A percentile compares a stretch with the other conserved stretches of the same genome.
phyloP scores from a whole-genome alignment of 352 stramenopile species.

The Globisporangium rhizosaccharum region DNA sequence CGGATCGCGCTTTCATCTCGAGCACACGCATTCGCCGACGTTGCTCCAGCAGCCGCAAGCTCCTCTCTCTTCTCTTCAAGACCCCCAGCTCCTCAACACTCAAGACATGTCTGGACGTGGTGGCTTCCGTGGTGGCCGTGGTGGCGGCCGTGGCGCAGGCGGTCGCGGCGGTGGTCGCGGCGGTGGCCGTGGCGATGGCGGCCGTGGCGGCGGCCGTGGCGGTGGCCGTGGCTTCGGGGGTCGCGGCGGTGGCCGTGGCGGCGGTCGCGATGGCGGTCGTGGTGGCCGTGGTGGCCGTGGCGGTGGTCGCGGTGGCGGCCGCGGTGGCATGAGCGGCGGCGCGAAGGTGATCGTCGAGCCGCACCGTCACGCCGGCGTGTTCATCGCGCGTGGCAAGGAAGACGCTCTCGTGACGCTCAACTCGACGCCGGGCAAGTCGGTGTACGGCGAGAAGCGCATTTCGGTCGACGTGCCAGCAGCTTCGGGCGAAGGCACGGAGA shows the following conservation, averaged over 20 bases:
- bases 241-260: conserved; percentile 37
- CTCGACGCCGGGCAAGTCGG: conserved; percentile 96
- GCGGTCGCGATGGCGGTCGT: conserved; percentile 32
- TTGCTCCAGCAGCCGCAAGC: conserved; percentile 6
- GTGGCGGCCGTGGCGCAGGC: conserved; percentile 26
- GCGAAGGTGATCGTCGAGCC: conserved; percentile 97
- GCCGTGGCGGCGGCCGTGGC: conserved; percentile 46
- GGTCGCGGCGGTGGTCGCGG: conserved; percentile 45
- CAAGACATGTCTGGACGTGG: conserved; percentile 19
- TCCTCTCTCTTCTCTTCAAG: conserved; percentile 1
- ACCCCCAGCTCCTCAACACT: neutral
- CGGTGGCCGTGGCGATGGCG: conserved; percentile 39
- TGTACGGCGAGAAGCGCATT: conserved; percentile 99
- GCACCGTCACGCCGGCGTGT: conserved; percentile 97
- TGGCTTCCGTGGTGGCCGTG: conserved; percentile 30
- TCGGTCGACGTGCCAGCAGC: conserved; percentile 94
- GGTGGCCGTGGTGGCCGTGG: conserved; percentile 39
- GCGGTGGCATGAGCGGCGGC: conserved; percentile 92
- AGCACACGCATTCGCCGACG: neutral
- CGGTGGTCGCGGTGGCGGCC: conserved; percentile 53
- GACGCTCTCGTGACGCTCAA: conserved; percentile 99
- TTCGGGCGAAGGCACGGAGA: conserved; percentile 88
- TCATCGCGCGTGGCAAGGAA: conserved; percentile 98
- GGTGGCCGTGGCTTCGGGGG: conserved; percentile 39
- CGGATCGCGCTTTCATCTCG: too few species aligned